Percentiles rank a stretch among this genome's conserved stretches.
Conservation (phyloP, 345 rosid genomes). For the Sisymbrium irio region DNA sequence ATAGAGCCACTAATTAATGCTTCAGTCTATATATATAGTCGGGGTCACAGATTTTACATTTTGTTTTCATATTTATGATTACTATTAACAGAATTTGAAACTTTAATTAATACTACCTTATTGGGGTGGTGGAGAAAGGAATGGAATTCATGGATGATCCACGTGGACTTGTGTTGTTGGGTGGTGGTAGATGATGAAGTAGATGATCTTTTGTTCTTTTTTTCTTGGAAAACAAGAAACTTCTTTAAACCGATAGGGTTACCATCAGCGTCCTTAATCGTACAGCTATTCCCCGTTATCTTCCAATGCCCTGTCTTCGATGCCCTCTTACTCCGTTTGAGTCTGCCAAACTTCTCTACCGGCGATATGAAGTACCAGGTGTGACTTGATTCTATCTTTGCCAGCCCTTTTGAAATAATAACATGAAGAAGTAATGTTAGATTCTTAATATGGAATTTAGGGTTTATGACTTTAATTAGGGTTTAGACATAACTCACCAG, state of each 20-base stretch:
- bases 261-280: slow-evolving; percentile 17
- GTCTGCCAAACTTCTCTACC: slow-evolving; percentile 28
- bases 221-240: slow-evolving; percentile 29
- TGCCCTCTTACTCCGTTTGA: slow-evolving; percentile 24
- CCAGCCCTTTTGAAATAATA: slow-evolving; percentile 18
- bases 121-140: slow-evolving; percentile 29
- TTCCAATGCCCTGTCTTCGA: slow-evolving; percentile 30
- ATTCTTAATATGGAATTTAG: background rate
- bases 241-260: slow-evolving; percentile 31
- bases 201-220: slow-evolving; percentile 9
- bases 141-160: slow-evolving; percentile 34
- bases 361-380: slow-evolving; percentile 33
- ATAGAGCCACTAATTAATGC: background rate
- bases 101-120: slow-evolving; percentile 15
- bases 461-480: background rate
- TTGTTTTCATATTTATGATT: background rate
- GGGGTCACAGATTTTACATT: background rate
- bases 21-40: background rate
- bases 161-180: slow-evolving; percentile 10
- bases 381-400: slow-evolving; percentile 24
- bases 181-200: background rate
- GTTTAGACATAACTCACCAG: slow-evolving; percentile 13
- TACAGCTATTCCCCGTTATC: slow-evolving; percentile 28
- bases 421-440: background rate
- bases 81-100: background rate